Conservation (phyloP, 2,329 filamentous ascomycete species). For the Colletotrichum caudatum region DNA sequence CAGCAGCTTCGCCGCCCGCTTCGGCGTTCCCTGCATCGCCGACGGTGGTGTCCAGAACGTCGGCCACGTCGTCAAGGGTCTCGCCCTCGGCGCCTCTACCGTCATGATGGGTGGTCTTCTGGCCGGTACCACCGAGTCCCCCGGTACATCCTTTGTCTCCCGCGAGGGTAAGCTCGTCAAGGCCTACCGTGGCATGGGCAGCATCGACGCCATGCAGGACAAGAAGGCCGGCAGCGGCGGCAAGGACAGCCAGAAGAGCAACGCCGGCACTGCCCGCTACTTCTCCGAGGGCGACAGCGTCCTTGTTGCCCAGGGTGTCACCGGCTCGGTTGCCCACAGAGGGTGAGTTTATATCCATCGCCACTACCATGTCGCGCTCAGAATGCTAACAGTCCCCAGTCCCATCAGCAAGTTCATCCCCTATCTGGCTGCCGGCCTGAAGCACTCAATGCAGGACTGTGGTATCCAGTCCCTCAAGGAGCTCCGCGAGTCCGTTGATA, state of each 20-base stretch:
- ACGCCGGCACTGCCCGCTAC: constrained; percentile 96
- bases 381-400: constrained; percentile 56
- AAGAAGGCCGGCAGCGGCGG: constrained; percentile 87
- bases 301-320: constrained; percentile 96
- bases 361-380: neutral
- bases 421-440: constrained; percentile 93
- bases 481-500: constrained; percentile 79
- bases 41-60: constrained; percentile 99
- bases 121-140: constrained; percentile 96
- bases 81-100: constrained; percentile 91
- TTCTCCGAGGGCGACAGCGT: constrained; percentile 97
- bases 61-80: constrained; percentile 98
- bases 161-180: constrained; percentile 98
- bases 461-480: constrained; percentile 84
- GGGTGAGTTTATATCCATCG: constrained; percentile 58
- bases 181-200: constrained; percentile 98
- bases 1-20: constrained; percentile 87
- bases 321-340: constrained; percentile 84
- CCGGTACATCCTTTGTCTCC: constrained; percentile 95
- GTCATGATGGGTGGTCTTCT: constrained; percentile 99
- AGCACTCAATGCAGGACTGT: constrained; percentile 97
- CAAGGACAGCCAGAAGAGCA: constrained; percentile 82
- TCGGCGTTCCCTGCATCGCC: constrained; percentile 97
- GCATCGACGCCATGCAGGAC: constrained; percentile 99
- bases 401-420: constrained; percentile 96